Percentiles rank a stretch among this genome's conserved stretches.
Evolutionary conservation across 1,284 basidiomycete genomes (phyloP).

Genomic region (Taiwanofungus camphoratus): DNA sequence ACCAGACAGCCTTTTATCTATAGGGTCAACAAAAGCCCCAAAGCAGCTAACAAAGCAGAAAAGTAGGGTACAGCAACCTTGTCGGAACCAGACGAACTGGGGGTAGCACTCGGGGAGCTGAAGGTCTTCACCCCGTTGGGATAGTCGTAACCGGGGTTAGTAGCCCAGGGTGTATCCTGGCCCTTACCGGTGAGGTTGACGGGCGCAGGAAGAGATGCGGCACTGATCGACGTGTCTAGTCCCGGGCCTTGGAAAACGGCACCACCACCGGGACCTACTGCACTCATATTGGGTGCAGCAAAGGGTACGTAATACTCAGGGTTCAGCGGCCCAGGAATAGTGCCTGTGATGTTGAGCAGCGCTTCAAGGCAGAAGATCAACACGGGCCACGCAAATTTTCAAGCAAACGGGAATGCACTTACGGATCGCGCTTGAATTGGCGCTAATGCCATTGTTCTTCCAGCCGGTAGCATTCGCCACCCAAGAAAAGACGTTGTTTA

Average conservation of each 20-base stretch:
- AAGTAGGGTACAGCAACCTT: background rate
- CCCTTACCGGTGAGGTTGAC: slow-evolving; percentile 35
- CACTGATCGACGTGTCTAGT: slow-evolving; percentile 32
- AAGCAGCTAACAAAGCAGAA: background rate
- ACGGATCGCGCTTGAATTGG: slow-evolving; percentile 17
- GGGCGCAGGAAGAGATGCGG: slow-evolving; percentile 29
- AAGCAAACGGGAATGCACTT: slow-evolving; percentile 2
- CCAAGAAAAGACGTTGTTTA: slow-evolving; percentile 44
- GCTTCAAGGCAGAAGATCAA: slow-evolving; percentile 18
- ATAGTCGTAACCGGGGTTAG: slow-evolving; percentile 18
- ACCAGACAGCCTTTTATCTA: too few species aligned
- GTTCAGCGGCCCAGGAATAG: slow-evolving; percentile 29
- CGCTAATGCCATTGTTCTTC: slow-evolving; percentile 30
- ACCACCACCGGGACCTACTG: slow-evolving; percentile 35
- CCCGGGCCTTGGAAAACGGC: slow-evolving; percentile 32
- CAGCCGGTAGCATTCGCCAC: slow-evolving; percentile 38
- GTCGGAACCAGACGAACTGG: slow-evolving; percentile 3
- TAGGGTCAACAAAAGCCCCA: background rate
- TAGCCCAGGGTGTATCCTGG: slow-evolving; percentile 19
- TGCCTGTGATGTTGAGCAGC: slow-evolving; percentile 23
- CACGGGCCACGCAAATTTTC: background rate
- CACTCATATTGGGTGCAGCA: slow-evolving; percentile 34
- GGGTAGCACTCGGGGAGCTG: slow-evolving; percentile 7
- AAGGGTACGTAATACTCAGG: slow-evolving; percentile 34
- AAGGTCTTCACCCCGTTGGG: slow-evolving; percentile 17